Percentiles rank a stretch among this genome's conserved stretches.
phyloP scores from a whole-genome alignment of 345 rosid species.

The Aegle marmelos region DNA sequence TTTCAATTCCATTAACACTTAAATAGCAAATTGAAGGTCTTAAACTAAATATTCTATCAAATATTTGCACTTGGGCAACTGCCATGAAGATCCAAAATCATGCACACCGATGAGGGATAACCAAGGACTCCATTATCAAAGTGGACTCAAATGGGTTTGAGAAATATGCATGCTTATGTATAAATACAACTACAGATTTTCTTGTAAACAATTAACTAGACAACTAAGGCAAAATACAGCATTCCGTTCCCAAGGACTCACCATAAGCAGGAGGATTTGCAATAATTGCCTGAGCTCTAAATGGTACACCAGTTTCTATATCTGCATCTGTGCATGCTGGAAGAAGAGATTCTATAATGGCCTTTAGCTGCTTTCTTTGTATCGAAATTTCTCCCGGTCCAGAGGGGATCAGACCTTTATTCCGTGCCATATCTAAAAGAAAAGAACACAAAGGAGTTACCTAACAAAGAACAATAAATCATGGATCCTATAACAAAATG shows the following conservation, averaged over 20 bases:
- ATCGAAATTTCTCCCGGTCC: conserved; percentile 89
- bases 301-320: conserved; percentile 62
- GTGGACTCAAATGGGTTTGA: background rate
- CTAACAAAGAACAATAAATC: background rate
- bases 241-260: conserved; percentile 23
- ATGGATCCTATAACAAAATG: background rate
- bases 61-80: background rate
- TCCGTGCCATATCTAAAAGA: conserved; percentile 87
- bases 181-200: background rate
- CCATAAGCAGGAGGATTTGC: conserved; percentile 99
- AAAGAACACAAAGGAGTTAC: background rate
- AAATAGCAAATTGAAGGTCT: background rate
- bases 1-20: background rate
- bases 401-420: conserved; percentile 94
- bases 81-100: background rate
- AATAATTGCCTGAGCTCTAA: conserved; percentile 94
- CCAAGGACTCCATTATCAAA: background rate
- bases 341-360: conserved; percentile 93
- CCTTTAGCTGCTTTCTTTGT: conserved; percentile 88
- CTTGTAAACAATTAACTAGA: background rate
- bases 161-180: background rate
- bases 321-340: conserved; percentile 93
- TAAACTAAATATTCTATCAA: background rate
- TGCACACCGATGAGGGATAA: background rate
- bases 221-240: background rate